Evolutionary conservation across 495 filamentous ascomycete species (phyloP).

Genomic region (Trichoderma virens): DNA sequence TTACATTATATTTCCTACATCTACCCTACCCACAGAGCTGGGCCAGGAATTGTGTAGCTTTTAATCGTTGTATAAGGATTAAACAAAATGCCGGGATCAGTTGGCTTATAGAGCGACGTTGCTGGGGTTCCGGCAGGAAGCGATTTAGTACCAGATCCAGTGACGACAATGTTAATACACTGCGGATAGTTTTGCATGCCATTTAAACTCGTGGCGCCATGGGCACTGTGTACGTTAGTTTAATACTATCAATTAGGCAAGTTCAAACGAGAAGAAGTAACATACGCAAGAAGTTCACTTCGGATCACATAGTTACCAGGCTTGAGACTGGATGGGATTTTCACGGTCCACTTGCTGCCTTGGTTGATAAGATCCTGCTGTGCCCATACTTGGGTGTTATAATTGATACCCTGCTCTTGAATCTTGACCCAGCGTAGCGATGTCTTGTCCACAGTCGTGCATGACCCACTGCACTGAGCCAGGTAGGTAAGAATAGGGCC

Average conservation of each 20-base stretch:
- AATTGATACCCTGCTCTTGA: conserved; percentile 25
- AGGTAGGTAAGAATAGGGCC: conserved; percentile 29
- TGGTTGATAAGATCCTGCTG: conserved; percentile 30
- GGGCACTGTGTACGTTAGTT: conserved; percentile 22
- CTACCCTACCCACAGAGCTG: conserved; percentile 7
- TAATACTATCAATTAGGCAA: background rate
- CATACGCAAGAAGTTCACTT: conserved; percentile 56
- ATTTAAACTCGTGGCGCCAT: conserved; percentile 41
- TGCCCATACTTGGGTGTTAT: conserved; percentile 21
- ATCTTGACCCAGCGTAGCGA: conserved; percentile 35
- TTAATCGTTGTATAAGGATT: conserved; percentile 39
- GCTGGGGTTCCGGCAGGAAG: conserved; percentile 22
- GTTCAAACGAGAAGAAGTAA: background rate
- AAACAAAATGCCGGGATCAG: conserved; percentile 28
- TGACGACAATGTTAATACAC: conserved; percentile 59
- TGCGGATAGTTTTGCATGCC: conserved; percentile 64
- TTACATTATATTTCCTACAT: background rate
- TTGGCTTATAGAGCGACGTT: conserved; percentile 15
- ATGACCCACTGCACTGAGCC: conserved; percentile 27
- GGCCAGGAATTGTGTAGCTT: conserved; percentile 45
- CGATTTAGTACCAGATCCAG: conserved; percentile 47
- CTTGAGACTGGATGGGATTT: conserved; percentile 47
- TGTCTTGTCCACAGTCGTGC: conserved; percentile 24
- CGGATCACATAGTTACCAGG: conserved; percentile 61
- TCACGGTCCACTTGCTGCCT: conserved; percentile 54